Evolutionary conservation across 139 green algal genomes (phyloP).

Genomic region (Astrephomene gubernaculifera): DNA sequence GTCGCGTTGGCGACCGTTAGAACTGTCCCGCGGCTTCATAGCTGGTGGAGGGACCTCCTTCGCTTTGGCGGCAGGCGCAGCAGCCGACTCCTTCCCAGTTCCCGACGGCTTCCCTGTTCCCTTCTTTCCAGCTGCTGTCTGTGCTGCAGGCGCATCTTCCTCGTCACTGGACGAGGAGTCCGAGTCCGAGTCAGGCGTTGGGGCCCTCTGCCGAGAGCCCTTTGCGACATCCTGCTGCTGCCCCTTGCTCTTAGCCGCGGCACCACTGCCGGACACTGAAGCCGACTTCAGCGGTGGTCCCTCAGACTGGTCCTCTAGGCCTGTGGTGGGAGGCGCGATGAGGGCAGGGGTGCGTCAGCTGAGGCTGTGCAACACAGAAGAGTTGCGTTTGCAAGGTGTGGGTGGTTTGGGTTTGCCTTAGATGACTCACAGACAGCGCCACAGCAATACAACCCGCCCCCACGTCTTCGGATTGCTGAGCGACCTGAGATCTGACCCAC

Average conservation of each 20-base stretch:
- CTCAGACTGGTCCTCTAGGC: constrained; percentile 10
- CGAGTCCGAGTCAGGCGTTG: background rate
- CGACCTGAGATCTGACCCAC: too few relatives aligned
- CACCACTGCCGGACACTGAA: background rate
- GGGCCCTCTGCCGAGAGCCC: background rate
- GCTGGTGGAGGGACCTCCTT: background rate
- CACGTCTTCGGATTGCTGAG: too few relatives aligned
- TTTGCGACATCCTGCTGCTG: constrained; percentile 4
- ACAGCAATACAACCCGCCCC: too few relatives aligned
- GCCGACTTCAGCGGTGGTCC: background rate
- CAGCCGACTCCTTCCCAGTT: background rate
- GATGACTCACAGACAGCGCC: too few relatives aligned
- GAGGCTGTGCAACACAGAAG: too few relatives aligned
- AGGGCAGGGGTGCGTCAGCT: background rate
- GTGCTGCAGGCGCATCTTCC: background rate
- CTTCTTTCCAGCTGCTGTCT: background rate
- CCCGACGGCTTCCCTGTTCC: background rate
- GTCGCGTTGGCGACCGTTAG: background rate
- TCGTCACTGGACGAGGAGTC: background rate
- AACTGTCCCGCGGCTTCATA: background rate
- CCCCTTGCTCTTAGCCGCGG: background rate
- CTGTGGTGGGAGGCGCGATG: background rate
- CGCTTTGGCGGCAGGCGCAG: background rate
- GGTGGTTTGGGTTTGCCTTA: too few relatives aligned
- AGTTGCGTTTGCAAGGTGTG: too few relatives aligned